Base-by-base conservation (phyloP, 306 rosid genomes). In the Quercus engelmannii region DNA sequence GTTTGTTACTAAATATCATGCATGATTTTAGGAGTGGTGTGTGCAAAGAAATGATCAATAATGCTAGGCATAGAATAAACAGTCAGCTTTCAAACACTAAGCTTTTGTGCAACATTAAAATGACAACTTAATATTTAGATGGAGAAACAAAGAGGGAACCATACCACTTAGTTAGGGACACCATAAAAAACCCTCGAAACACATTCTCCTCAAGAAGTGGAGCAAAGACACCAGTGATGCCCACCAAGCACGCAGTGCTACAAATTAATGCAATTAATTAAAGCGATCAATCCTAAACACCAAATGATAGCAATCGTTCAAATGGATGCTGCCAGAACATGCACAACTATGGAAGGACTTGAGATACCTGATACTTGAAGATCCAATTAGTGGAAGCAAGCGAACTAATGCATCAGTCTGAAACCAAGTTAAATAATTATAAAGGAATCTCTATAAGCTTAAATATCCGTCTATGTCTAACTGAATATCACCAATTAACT, bases 181-280 rank as follows among this genome's bases (percentile, higher is more conserved):
- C 87, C 96, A 95, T 86, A 41, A 95, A 84, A 85, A 95, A 93
- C 58, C 98, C 99, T 23, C 97, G 92, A 81, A 95, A 95, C 76
- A 95, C 86, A 1, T 91, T 91, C 89, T 95, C 99, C 82, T 95
- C 99, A 52, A 95, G 99, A 74, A 95, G 85, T 61, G 99, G 99
- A 76, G 99, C 99, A 38, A 95, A 87, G 83, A 95, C 89, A 11
- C 97, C 99, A 7, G 98, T 83, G 85, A 93, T 88, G 73, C 94
- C 99, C 79, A 95, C 68, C 89, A 93, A 87, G 89, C 93, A 93
- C 54, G 94, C 92, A 83, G 98, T 95, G 84, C 99, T 95, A 87
- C 85, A 88, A 83, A 74, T 72, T 7, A 74, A 70, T 49, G 55
- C n/a, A 30, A 59, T 68, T 51, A 79, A 65, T 77, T 75, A 70